Conservation (phyloP, 495 filamentous ascomycete species). For the Penicillium pancosmium region DNA sequence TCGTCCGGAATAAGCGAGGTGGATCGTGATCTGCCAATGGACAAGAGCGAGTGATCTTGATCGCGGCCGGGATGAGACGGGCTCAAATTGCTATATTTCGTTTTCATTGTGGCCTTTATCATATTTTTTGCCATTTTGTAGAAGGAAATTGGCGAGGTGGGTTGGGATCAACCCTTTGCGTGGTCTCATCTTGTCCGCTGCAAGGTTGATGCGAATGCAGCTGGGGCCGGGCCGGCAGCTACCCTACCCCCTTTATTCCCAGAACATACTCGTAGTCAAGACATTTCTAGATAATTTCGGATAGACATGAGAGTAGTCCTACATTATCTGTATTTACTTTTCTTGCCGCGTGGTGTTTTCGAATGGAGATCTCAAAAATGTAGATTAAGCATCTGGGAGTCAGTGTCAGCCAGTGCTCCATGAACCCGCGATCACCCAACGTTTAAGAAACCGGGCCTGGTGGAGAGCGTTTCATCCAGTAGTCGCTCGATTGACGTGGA, state of each 20-base stretch:
- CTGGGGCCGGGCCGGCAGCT: not conserved
- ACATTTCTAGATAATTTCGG: too few relatives aligned
- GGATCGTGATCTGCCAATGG: conserved; percentile 1
- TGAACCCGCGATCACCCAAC: not conserved
- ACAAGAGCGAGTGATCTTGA: not conserved
- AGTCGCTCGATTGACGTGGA: not conserved
- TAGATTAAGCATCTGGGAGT: too few relatives aligned
- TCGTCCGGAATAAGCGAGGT: conserved; percentile 18
- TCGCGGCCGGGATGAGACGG: not conserved
- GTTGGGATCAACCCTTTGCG: not conserved
- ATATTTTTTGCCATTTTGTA: too few relatives aligned
- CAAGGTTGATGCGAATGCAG: not conserved
- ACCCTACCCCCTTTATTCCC: not conserved
- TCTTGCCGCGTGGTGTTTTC: too few relatives aligned
- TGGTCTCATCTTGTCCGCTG: not conserved
- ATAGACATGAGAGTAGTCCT: too few relatives aligned
- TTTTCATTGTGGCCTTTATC: too few relatives aligned
- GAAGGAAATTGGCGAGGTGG: too few relatives aligned
- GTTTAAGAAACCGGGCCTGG: not conserved
- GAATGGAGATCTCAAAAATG: too few relatives aligned
- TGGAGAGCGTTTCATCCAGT: not conserved
- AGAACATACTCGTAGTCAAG: not conserved
- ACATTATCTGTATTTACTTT: too few relatives aligned
- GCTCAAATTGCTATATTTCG: too few relatives aligned
- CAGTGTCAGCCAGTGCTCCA: too few relatives aligned